These are phyloP conservation scores for Daldinia sp. DNA, from an alignment of 2,329 filamentous ascomycete species.

Conservation along the genomic window DNA sequence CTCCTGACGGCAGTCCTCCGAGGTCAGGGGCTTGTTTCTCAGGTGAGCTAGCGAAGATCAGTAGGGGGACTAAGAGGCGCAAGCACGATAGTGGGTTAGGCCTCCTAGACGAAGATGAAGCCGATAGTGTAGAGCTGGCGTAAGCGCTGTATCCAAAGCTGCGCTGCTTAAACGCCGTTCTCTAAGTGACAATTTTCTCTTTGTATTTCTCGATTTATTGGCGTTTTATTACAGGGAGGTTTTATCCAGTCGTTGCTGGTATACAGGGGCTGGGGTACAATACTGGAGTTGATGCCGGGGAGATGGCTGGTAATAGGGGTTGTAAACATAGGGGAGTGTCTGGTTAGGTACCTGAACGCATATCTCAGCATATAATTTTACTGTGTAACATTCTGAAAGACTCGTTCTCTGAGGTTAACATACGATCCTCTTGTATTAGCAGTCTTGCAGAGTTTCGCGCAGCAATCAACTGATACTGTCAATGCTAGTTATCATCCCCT, in stretches of 20 bases:
- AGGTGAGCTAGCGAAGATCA: constrained; percentile 40
- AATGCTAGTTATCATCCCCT: neutral
- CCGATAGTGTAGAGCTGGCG: constrained; percentile 38
- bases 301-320: neutral
- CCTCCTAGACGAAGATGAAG: constrained; percentile 66
- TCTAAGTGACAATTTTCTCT: constrained; percentile 27
- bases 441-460: neutral
- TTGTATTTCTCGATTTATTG: constrained; percentile 36
- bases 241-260: neutral
- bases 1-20: constrained; percentile 34
- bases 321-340: neutral
- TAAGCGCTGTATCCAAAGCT: constrained; percentile 19
- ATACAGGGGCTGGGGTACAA: neutral
- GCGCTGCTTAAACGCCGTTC: constrained; percentile 11
- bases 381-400: neutral
- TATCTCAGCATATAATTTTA: constrained; percentile 1
- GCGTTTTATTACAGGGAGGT: constrained; percentile 18
- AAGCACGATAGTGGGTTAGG: constrained; percentile 68
- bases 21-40: constrained; percentile 36
- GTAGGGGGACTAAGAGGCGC: constrained; percentile 57
- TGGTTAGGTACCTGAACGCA: neutral
- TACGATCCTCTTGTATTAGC: neutral
- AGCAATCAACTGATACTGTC: neutral
- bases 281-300: constrained; percentile 5
- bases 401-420: neutral